These are phyloP conservation scores for Sporothrix phasma DNA, from an alignment of 2,329 filamentous ascomycete species.

Conservation along the genomic window DNA sequence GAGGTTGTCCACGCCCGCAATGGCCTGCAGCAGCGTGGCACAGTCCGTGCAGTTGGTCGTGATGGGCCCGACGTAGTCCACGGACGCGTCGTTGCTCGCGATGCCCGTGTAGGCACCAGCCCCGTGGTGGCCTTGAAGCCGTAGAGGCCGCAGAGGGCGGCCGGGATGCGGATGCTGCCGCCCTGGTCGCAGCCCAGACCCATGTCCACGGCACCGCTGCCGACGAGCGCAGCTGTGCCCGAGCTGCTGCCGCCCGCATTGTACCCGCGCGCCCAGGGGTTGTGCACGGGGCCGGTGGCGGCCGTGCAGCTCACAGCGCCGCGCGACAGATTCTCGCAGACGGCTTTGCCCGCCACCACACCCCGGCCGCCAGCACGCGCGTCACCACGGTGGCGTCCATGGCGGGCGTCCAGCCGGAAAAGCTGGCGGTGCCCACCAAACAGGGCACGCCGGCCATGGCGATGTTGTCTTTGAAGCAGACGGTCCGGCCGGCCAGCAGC, in stretches of 20 bases:
- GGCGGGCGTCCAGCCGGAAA: not conserved
- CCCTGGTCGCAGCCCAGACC: not conserved
- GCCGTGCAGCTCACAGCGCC: not conserved
- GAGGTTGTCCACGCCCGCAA: not conserved
- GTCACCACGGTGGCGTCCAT: not conserved
- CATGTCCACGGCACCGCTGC: not conserved
- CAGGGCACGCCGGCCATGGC: not conserved
- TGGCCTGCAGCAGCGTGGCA: not conserved
- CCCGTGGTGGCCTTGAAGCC: conserved; percentile 15
- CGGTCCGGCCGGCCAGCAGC: not conserved
- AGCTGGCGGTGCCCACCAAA: not conserved
- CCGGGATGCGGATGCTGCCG: not conserved
- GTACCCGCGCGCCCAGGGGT: not conserved
- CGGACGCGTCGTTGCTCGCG: not conserved
- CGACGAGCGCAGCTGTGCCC: not conserved
- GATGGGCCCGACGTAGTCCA: not conserved
- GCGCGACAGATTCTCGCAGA: not conserved
- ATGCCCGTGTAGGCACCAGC: conserved; percentile 22
- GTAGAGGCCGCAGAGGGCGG: not conserved
- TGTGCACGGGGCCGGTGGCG: not conserved
- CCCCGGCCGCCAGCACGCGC: not conserved
- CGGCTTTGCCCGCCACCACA: not conserved
- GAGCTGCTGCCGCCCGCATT: not conserved
- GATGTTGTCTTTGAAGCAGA: not conserved
- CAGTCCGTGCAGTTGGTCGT: not conserved